A percentile compares a stretch with the other conserved stretches of the same genome.
Evolutionary conservation across 2,329 filamentous ascomycete species (phyloP).

Genomic region (Sarocladiaceae sp.): DNA sequence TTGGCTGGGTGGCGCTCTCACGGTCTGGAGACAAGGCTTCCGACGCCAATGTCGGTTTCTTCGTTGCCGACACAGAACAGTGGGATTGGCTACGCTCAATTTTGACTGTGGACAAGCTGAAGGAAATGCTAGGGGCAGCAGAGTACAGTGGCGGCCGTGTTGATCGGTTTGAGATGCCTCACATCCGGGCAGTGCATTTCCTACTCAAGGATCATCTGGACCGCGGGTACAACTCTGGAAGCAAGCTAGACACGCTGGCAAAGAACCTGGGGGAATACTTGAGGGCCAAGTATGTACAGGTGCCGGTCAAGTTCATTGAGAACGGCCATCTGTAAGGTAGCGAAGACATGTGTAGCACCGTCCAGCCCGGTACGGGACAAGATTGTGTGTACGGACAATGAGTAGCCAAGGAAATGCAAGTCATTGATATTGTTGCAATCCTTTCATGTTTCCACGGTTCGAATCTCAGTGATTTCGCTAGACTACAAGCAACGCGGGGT

Average conservation of each 20-base stretch:
- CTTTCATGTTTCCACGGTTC: not conserved
- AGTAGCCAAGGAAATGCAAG: no score
- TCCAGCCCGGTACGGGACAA: no score
- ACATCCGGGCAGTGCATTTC: conserved; percentile 20
- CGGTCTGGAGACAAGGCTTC: conserved; percentile 30
- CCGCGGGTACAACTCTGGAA: conserved; percentile 14
- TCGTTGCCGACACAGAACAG: conserved; percentile 29
- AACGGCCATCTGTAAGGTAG: conserved; percentile 1
- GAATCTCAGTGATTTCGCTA: not conserved
- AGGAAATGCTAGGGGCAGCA: conserved; percentile 21
- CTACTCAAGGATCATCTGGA: conserved; percentile 14
- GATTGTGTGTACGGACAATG: no score
- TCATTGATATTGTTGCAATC: no score
- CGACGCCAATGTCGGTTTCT: conserved; percentile 34
- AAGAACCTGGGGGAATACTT: conserved; percentile 36
- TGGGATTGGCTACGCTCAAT: conserved; percentile 33
- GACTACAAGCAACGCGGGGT: conserved; percentile 1
- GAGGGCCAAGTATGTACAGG: conserved; percentile 31
- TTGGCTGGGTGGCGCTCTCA: conserved; percentile 13
- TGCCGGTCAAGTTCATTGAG: conserved; percentile 32
- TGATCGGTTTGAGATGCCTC: conserved; percentile 33
- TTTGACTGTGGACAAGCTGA: conserved; percentile 28
- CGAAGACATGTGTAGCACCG: no score
- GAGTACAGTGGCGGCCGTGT: conserved; percentile 24
- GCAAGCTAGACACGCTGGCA: conserved; percentile 28